A percentile compares a stretch with the other conserved stretches of the same genome.
Evolutionary conservation across 2,329 filamentous ascomycete species (phyloP).

Genomic region (Diaporthe longicolla): DNA sequence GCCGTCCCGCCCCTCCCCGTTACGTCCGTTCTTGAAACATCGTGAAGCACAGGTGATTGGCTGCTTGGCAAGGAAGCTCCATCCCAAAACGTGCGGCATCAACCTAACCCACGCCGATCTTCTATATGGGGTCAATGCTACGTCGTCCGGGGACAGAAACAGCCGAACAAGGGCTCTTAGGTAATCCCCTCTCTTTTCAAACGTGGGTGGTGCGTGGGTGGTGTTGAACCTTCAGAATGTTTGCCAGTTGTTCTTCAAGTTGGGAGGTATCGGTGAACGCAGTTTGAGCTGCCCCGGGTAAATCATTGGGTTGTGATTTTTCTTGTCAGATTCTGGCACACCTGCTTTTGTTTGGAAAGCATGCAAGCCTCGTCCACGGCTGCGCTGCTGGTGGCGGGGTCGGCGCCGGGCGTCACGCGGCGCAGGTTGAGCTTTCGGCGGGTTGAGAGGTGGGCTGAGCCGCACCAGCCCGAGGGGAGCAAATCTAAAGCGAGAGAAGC

Average conservation of each 20-base stretch:
- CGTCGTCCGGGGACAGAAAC: slow-evolving; percentile 14
- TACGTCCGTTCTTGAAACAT: slow-evolving; percentile 20
- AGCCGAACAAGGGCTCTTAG: slow-evolving; percentile 9
- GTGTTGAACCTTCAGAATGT: too few species aligned
- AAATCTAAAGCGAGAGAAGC: not conserved
- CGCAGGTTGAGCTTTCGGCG: slow-evolving; percentile 28
- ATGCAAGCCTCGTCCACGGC: not conserved
- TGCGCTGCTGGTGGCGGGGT: slow-evolving; percentile 27
- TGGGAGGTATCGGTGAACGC: not conserved
- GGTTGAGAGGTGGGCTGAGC: slow-evolving; percentile 20
- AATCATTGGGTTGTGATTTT: not conserved
- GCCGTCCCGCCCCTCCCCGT: not conserved
- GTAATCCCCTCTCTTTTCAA: not conserved
- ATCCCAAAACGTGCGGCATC: slow-evolving; percentile 27
- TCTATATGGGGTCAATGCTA: slow-evolving; percentile 24
- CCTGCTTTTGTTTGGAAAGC: not conserved
- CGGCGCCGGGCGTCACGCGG: slow-evolving; percentile 25
- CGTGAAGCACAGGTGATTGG: slow-evolving; percentile 23
- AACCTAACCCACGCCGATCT: slow-evolving; percentile 1
- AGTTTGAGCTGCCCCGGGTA: slow-evolving; percentile 21
- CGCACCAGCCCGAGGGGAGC: not conserved
- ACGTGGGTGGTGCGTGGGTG: too few species aligned
- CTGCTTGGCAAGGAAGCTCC: slow-evolving; percentile 20
- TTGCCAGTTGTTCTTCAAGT: too few species aligned
- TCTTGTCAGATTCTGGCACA: not conserved